phyloP scores from a whole-genome alignment of 2,329 filamentous ascomycete species.

The Fusarium pseudocircinatum region DNA sequence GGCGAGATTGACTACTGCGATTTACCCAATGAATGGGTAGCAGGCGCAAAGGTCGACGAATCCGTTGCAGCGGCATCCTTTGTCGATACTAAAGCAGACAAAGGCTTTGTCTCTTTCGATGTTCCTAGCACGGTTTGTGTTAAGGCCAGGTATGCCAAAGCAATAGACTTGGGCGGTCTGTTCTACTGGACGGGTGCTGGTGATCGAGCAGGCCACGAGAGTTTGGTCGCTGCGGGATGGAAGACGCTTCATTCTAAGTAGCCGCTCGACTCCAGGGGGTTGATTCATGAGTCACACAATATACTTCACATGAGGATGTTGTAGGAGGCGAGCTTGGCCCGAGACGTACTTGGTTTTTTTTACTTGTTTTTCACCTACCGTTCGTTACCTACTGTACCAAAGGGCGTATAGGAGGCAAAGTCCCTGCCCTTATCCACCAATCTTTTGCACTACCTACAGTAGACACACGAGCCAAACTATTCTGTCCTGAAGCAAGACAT shows the following conservation, averaged over 20 bases:
- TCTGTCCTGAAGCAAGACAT: not conserved
- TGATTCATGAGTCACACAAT: not conserved
- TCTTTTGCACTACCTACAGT: not conserved
- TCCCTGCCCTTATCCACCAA: not conserved
- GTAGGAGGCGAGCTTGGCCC: not conserved
- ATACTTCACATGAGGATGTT: not conserved
- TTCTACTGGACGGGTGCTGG: slow-evolving; percentile 76
- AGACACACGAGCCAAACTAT: not conserved
- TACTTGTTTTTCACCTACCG: not conserved
- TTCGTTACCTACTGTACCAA: not conserved
- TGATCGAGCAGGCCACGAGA: slow-evolving; percentile 63
- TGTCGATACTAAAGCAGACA: slow-evolving; percentile 50
- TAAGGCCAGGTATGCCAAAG: slow-evolving; percentile 69
- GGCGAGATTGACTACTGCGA: slow-evolving; percentile 72
- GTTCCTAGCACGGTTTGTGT: slow-evolving; percentile 66
- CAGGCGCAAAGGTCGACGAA: slow-evolving; percentile 57
- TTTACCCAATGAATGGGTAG: slow-evolving; percentile 62
- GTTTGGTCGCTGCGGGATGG: slow-evolving; percentile 69
- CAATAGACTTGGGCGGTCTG: slow-evolving; percentile 65
- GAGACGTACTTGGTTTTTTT: not conserved
- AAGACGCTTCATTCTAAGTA: slow-evolving; percentile 52
- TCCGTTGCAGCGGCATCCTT: slow-evolving; percentile 66
- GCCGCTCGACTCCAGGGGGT: not conserved
- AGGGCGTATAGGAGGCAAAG: not conserved
- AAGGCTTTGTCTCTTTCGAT: slow-evolving; percentile 72